These are phyloP conservation scores for Pezicula neosporulosa DNA, from an alignment of 2,329 filamentous ascomycete species.

Conservation along the genomic window DNA sequence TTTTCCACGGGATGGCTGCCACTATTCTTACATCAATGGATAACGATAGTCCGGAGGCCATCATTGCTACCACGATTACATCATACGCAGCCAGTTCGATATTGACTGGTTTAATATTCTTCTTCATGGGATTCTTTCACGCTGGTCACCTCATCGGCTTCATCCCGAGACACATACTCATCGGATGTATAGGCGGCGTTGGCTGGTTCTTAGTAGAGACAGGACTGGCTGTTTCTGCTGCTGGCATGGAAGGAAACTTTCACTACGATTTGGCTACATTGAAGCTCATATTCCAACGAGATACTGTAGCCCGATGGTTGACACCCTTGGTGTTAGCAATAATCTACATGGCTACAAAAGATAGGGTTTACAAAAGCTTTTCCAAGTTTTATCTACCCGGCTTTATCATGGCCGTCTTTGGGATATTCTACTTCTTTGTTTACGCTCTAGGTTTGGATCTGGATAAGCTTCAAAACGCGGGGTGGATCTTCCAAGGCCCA, in stretches of 20 bases:
- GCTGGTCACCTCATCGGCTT: slow-evolving; percentile 94
- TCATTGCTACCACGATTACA: slow-evolving; percentile 91
- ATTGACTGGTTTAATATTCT: slow-evolving; percentile 88
- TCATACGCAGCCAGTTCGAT: slow-evolving; percentile 89
- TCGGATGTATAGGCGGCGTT: slow-evolving; percentile 95
- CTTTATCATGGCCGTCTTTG: slow-evolving; percentile 78
- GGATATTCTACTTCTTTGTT: slow-evolving; percentile 76
- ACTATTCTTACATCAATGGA: slow-evolving; percentile 80
- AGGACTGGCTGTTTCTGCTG: slow-evolving; percentile 90
- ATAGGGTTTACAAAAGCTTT: slow-evolving; percentile 54
- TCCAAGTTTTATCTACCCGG: slow-evolving; percentile 83
- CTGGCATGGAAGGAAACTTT: slow-evolving; percentile 79
- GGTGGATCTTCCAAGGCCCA: slow-evolving; percentile 91
- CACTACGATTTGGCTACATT: slow-evolving; percentile 78
- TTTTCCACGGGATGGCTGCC: slow-evolving; percentile 97
- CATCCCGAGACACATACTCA: slow-evolving; percentile 92
- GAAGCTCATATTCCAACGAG: slow-evolving; percentile 65
- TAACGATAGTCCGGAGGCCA: slow-evolving; percentile 74
- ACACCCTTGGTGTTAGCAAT: slow-evolving; percentile 76
- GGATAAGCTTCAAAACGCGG: slow-evolving; percentile 62
- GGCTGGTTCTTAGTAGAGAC: slow-evolving; percentile 93
- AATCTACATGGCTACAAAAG: slow-evolving; percentile 63
- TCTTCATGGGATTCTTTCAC: slow-evolving; percentile 80
- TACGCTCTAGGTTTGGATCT: slow-evolving; percentile 67
- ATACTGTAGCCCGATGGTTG: slow-evolving; percentile 80